Evolutionary conservation across 768 basidiomycete genomes (phyloP).

Genomic region (Boletales sp.): DNA sequence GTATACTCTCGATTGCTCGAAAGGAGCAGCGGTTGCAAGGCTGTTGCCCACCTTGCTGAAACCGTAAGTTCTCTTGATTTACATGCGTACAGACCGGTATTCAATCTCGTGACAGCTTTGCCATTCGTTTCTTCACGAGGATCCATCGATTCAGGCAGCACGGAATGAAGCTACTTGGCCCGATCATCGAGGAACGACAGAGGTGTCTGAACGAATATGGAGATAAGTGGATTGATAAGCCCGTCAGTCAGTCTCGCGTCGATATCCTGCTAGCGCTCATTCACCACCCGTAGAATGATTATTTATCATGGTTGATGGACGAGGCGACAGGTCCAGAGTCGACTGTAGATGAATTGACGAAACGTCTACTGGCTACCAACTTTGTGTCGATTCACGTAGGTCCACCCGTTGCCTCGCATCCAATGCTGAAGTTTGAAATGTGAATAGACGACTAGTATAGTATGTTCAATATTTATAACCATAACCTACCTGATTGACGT

Average conservation of each 20-base stretch:
- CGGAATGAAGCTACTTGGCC: conserved; percentile 16
- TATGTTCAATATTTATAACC: neutral
- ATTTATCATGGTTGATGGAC: conserved; percentile 31
- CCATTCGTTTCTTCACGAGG: conserved; percentile 11
- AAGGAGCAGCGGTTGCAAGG: conserved; percentile 18
- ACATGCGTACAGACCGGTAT: neutral
- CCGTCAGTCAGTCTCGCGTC: conserved; percentile 19
- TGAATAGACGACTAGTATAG: conserved; percentile 19
- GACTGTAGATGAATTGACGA: conserved; percentile 22
- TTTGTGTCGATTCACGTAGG: conserved; percentile 5
- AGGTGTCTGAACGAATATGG: conserved; percentile 21
- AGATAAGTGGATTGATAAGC: conserved; percentile 25
- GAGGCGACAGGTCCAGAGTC: conserved; percentile 16
- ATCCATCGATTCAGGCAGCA: conserved; percentile 1
- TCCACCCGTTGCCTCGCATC: neutral
- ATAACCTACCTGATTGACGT: neutral
- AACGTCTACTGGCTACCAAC: conserved; percentile 5
- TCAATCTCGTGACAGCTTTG: conserved; percentile 10
- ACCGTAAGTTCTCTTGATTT: conserved; percentile 20
- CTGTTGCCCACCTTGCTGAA: conserved; percentile 32
- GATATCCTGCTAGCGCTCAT: neutral
- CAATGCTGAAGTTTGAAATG: neutral
- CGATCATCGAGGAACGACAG: conserved; percentile 28
- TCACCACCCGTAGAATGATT: conserved; percentile 21
- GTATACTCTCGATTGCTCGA: conserved; percentile 27